phyloP scores from a whole-genome alignment of 164 flowering plant genomes.

The Warburgia ugandensis region DNA sequence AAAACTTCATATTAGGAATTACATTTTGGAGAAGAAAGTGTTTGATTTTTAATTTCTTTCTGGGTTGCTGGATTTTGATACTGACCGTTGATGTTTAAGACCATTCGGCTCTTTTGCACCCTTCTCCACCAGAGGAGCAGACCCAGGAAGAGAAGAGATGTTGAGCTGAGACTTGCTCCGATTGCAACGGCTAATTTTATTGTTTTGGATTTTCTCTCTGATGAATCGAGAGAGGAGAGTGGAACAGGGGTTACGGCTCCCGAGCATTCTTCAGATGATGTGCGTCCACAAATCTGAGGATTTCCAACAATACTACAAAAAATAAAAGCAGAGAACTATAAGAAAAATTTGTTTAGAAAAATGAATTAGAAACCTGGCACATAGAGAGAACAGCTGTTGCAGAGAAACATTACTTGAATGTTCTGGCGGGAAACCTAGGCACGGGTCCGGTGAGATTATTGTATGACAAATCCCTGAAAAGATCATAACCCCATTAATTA shows the following conservation, averaged over 20 bases:
- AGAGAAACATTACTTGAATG: slow-evolving; percentile 56
- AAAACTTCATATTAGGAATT: background rate
- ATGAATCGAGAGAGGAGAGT: slow-evolving; percentile 39
- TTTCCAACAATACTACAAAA: slow-evolving; percentile 60
- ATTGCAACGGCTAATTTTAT: slow-evolving; percentile 62
- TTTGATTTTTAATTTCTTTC: background rate
- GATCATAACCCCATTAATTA: slow-evolving; percentile 1
- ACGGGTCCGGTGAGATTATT: slow-evolving; percentile 87
- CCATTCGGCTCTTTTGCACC: slow-evolving; percentile 26
- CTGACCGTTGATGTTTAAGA: slow-evolving; percentile 55
- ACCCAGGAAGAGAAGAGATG: slow-evolving; percentile 24
- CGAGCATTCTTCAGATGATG: slow-evolving; percentile 46
- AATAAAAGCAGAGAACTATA: background rate
- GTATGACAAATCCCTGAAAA: slow-evolving; percentile 77
- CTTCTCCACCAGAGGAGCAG: slow-evolving; percentile 41
- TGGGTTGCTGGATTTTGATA: background rate
- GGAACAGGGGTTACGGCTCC: slow-evolving; percentile 36
- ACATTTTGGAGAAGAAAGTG: background rate
- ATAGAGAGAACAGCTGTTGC: background rate
- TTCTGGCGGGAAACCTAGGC: slow-evolving; percentile 71
- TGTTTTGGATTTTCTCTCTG: slow-evolving; percentile 37
- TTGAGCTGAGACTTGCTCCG: slow-evolving; percentile 48
- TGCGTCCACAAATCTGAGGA: slow-evolving; percentile 58
- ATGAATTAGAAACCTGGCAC: background rate
- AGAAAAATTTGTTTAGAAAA: background rate